Base-by-base conservation (phyloP, 1,284 basidiomycete genomes). In the Pseudomicrostroma phylloplanum region DNA sequence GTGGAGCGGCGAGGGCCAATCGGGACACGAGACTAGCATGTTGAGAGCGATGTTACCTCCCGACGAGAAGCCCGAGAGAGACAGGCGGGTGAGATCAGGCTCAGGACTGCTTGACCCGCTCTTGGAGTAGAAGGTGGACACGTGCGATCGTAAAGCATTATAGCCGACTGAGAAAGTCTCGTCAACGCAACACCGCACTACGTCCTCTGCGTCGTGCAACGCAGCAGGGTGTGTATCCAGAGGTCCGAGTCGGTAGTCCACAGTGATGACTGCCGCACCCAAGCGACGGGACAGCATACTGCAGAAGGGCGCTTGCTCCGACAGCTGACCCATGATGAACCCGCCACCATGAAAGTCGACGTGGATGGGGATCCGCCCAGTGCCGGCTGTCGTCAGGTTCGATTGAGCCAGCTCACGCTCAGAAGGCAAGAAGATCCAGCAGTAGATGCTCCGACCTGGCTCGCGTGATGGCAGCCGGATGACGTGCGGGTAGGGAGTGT, bases 341-440 rank as follows among this genome's bases (percentile, higher is more conserved):
- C 72, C 70, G 49, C 72, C 72, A 21, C 72, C 72, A 56, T 73
- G 72, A 43, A 73, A 73, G 55, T 73, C 70, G 42, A 73, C 61
- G 2, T 72, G 59, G 12, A 66, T 60, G 1, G 72, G 72, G 2
- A 64, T 61, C 53, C n/a, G 53, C 53, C 46, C 46, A 23, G 17
- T 23, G 12, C 17, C 46, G 30, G 4, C 9, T 36, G 30, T 36
- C 30, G 30, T 9, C 30, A 36, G 9, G 30, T 3, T 36, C 30
- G 30, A 36, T 9, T 36, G 30, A 9, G 30, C 30, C 30, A 36
- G 30, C 30, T 23, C 23, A 11, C 12, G n/a, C 23, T 23, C n/a
- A n/a, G 46, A 23, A 7, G 46, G 46, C 46, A 48, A 23, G 46
- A 48, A 48, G 12, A 48, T n/a, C 46, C 46, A 48, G 46, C 46